Base-by-base conservation (phyloP, 1,284 basidiomycete genomes). In the Chalciporus sp. region DNA sequence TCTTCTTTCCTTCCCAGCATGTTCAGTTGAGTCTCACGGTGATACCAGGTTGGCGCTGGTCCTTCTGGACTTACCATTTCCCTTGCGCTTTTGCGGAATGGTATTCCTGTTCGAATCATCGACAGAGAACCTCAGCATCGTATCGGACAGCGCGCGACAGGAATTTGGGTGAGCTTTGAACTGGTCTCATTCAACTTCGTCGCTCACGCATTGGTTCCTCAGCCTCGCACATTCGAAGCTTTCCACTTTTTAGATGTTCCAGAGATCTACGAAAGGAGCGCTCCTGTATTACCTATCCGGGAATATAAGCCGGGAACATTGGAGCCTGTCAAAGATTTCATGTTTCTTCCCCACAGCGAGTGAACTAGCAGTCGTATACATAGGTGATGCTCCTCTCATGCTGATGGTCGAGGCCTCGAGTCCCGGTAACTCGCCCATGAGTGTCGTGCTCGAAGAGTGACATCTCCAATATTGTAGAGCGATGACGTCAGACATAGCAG, bases 11-110 rank as follows among this genome's bases (percentile, higher is more conserved):
- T 17, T 14, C 31, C 31, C 11, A 14, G 23, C n/a, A n/a, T n/a
- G n/a, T n/a, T 2, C 29, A 10, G 7, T 10, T 26, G 20, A 16
- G 16, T 46, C 17, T 12, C 11, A 7, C 19, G 4, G 5, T 44
- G 14, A n/a, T 3, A 7, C 6, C 74, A 82, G 57, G 74, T 75
- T 44, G 81, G 80, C 5, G 78, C 75, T 26, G 82, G 81, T 12
- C 74, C 81, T 35, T 64, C 78, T 0, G 82, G 81, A 26, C 71
- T 83, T 37, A 72, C 72, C 12, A 74, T 73, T 17, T 80, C 81
- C 0, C 73, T 75, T 11, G 71, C 76, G 0, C 68, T 83, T 20
- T 63, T 77, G 47, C 69, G 71, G 43, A 72, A 75, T 35, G 71
- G 75, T n/a, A 60, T 80, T 47, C 64, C 69, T 2, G 67, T 76